Evolutionary conservation across 208 protist species (phyloP).

Genomic region (Leishmania martiniquensis): DNA sequence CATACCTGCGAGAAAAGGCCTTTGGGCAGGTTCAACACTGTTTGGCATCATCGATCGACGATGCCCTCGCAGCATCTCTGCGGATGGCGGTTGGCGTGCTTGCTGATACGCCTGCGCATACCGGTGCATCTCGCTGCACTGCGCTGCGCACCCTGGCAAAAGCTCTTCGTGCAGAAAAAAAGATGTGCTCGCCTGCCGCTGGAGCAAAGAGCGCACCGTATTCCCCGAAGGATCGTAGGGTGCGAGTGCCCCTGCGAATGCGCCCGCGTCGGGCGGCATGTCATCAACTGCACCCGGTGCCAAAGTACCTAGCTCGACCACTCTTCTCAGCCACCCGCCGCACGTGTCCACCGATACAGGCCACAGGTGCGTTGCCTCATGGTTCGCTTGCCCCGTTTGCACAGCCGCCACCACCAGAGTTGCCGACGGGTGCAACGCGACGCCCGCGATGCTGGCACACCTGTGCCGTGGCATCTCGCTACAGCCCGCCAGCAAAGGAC

Average conservation of each 20-base stretch:
- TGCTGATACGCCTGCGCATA: conserved; percentile 12
- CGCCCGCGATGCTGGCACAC: conserved; percentile 41
- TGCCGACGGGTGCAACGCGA: conserved; percentile 68
- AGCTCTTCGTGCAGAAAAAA: conserved; percentile 28
- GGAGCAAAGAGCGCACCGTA: conserved; percentile 1
- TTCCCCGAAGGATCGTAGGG: background rate
- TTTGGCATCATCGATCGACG: background rate
- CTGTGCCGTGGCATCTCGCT: conserved; percentile 28
- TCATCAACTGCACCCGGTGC: conserved; percentile 1
- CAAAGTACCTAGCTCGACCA: conserved; percentile 17
- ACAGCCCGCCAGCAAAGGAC: conserved; percentile 34
- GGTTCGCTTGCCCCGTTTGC: conserved; percentile 32
- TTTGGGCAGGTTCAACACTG: background rate
- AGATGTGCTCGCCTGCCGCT: conserved; percentile 7
- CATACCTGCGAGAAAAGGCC: conserved; percentile 5
- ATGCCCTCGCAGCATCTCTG: conserved; percentile 3
- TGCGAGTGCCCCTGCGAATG: background rate
- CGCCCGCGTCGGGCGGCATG: conserved; percentile 2
- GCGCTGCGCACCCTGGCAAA: conserved; percentile 15
- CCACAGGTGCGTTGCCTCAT: conserved; percentile 50
- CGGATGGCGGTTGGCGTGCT: conserved; percentile 14
- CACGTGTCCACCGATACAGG: conserved; percentile 27
- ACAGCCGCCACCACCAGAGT: conserved; percentile 50
- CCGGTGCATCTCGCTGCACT: conserved; percentile 18
- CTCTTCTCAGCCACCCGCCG: conserved; percentile 18